Evolutionary conservation across 148 eudicot genomes (phyloP), one percentile per base, ranked within the genome.

Genomic region (Salicornia ramosissima): DNA sequence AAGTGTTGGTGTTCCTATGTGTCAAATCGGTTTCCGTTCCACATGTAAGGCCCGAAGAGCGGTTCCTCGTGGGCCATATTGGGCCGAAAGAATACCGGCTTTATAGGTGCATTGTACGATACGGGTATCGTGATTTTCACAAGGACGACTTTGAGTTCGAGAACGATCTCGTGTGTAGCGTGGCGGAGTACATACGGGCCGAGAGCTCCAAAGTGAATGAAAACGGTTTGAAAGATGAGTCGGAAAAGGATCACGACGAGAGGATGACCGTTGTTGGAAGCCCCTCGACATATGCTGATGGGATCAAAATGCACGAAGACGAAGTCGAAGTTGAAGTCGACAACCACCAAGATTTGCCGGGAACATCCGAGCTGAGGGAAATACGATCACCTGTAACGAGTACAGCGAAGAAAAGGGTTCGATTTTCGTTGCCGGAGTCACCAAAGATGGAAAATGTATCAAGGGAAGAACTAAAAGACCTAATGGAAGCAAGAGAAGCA

Each of bases 401-500:
- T 30, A 72, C 58, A 45, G 78, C 84, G 0, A 75, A 82, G 78
- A 94, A 88, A 78, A 60, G 91, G 77, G 97, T 90, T 16, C 70
- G 98, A 53, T 88, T 94, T 40, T 71, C 83, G 29, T 64, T 94
- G 25, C 97, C 98, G 0, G 97, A 90, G 79, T 80, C 84, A 22
- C 92, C 90, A 2, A 72, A 77, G 59, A 86, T 94, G 1, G 89
- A 86, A 51, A 57, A 56, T 1, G 73, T 60, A 10, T 71, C 87
- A 1, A 73, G 73, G 22, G 90, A 87, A 72, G 98, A 90, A 80
- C 73, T 94, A 73, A 42, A 72, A 51, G 98, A 90, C 8, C 81
- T 94, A 61, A 87, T 79, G 97, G 97, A 94, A 60, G 98, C 98
- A 16, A 80, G 91, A 75, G 98, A 90, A 39, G 89, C 88, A 0